phyloP scores from a whole-genome alignment of 1,284 basidiomycete species.

The Apiotrichum montevideense region DNA sequence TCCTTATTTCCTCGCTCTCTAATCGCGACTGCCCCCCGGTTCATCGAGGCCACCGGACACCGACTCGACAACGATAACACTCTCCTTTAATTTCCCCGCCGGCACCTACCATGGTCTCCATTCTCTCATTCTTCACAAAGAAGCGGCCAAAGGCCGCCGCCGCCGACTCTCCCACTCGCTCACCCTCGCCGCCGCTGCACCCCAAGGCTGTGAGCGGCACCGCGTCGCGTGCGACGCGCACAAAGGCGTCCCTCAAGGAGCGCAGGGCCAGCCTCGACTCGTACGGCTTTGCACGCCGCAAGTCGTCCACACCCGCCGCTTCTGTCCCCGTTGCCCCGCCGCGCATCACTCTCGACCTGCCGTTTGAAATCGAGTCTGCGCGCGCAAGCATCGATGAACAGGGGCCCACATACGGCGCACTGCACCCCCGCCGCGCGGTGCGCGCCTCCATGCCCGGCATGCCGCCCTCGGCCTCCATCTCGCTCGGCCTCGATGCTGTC shows the following conservation, averaged over 20 bases:
- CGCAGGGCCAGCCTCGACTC: not conserved
- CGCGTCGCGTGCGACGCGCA: not conserved
- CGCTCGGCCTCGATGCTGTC: slow-evolving; percentile 25
- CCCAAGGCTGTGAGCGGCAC: not conserved
- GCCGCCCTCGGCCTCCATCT: not conserved
- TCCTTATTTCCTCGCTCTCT: too few relatives aligned
- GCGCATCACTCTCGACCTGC: slow-evolving; percentile 14
- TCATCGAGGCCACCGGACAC: too few relatives aligned
- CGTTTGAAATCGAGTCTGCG: slow-evolving; percentile 6
- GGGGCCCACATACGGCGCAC: too few relatives aligned
- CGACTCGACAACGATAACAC: not conserved
- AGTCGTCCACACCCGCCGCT: not conserved
- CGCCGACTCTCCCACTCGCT: slow-evolving; percentile 1
- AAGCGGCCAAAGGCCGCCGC: slow-evolving; percentile 19
- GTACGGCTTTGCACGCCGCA: not conserved
- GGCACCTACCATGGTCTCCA: slow-evolving; percentile 28
- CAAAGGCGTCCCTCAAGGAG: not conserved
- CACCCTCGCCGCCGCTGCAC: slow-evolving; percentile 2
- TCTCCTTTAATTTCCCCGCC: not conserved
- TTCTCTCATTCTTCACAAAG: slow-evolving; percentile 35
- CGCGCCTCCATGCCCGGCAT: not conserved
- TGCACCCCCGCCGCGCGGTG: not conserved
- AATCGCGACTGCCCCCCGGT: too few relatives aligned
- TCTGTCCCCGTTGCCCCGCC: slow-evolving; percentile 11
- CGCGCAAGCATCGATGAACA: too few relatives aligned